A percentile compares a stretch with the other conserved stretches of the same genome.
These are phyloP conservation scores for Sinapis alba DNA, from an alignment of 441 rosid genomes.

Conservation along the genomic window DNA sequence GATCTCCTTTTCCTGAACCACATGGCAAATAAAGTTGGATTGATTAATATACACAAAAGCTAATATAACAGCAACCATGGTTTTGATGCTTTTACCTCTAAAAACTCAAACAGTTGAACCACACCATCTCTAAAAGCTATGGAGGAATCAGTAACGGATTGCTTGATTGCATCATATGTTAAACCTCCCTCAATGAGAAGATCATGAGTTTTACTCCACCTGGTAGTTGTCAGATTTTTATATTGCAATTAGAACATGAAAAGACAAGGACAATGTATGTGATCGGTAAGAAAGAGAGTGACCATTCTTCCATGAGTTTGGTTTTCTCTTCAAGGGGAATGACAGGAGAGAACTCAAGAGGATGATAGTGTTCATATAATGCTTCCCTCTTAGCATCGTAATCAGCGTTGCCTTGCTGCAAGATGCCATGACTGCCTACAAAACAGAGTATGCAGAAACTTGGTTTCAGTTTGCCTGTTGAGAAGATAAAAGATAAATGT, in stretches of 20 bases:
- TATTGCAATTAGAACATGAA: neutral
- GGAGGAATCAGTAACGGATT: conserved; percentile 60
- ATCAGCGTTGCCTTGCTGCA: conserved; percentile 73
- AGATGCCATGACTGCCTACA: conserved; percentile 71
- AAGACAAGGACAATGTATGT: neutral
- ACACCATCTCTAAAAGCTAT: conserved; percentile 88
- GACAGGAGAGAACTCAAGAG: conserved; percentile 68
- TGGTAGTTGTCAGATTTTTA: conserved; percentile 17
- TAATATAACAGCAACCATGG: neutral
- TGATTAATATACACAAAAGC: neutral
- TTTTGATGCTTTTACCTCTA: conserved; percentile 57
- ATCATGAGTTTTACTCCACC: conserved; percentile 88
- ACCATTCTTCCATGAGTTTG: conserved; percentile 96
- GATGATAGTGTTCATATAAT: conserved; percentile 71
- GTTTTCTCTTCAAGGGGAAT: conserved; percentile 79
- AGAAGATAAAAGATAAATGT: conserved; percentile 9
- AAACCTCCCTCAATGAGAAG: conserved; percentile 91
- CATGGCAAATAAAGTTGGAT: neutral
- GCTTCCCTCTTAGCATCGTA: conserved; percentile 75
- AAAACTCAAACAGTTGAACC: conserved; percentile 61
- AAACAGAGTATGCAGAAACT: neutral
- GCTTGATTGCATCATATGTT: conserved; percentile 65
- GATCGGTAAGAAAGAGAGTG: neutral
- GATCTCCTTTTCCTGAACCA: conserved; percentile 67
- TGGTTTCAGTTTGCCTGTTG: conserved; percentile 18